Percentiles rank a stretch among this genome's conserved stretches.
phyloP scores from a whole-genome alignment of 768 basidiomycete species.

The Tylopilus rubrobrunneus region DNA sequence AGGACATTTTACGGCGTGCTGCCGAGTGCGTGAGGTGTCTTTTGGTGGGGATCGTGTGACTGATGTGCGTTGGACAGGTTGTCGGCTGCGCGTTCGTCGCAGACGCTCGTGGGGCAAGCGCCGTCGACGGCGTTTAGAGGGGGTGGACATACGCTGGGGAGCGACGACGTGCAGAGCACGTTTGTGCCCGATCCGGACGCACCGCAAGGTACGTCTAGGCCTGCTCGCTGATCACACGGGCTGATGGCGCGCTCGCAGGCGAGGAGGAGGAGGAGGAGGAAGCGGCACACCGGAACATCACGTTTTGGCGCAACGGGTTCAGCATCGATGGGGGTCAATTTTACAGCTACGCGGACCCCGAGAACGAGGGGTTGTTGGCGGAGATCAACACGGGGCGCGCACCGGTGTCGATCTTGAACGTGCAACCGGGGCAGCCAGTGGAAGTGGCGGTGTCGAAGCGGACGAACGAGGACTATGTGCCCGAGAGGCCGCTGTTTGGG shows the following conservation, averaged over 20 bases:
- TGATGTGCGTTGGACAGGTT: constrained; percentile 14
- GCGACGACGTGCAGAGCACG: constrained; percentile 80
- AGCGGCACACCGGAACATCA: constrained; percentile 67
- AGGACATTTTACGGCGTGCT: constrained; percentile 76
- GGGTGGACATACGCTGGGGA: constrained; percentile 80
- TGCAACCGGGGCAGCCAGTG: constrained; percentile 73
- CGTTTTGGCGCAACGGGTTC: constrained; percentile 94
- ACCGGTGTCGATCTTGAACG: constrained; percentile 72
- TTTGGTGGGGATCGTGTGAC: not conserved
- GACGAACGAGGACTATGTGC: constrained; percentile 64
- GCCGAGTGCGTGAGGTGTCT: constrained; percentile 54
- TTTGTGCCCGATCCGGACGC: constrained; percentile 73
- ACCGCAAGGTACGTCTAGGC: constrained; percentile 20
- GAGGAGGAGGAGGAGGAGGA: constrained; percentile 23
- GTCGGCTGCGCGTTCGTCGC: constrained; percentile 16
- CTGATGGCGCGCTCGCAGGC: too few relatives aligned
- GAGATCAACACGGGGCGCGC: constrained; percentile 82
- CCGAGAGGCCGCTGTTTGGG: constrained; percentile 56
- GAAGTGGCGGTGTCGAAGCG: constrained; percentile 77
- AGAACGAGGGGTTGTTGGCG: constrained; percentile 60
- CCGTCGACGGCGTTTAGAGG: constrained; percentile 51
- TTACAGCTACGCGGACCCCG: constrained; percentile 78
- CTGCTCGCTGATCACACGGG: too few relatives aligned
- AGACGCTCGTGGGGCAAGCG: constrained; percentile 13
- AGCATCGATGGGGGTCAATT: constrained; percentile 86